Evolutionary conservation across 371 early-diverging fungal genomes (phyloP), one percentile per base, ranked within the genome.

Genomic region (Mucor ambiguus): DNA sequence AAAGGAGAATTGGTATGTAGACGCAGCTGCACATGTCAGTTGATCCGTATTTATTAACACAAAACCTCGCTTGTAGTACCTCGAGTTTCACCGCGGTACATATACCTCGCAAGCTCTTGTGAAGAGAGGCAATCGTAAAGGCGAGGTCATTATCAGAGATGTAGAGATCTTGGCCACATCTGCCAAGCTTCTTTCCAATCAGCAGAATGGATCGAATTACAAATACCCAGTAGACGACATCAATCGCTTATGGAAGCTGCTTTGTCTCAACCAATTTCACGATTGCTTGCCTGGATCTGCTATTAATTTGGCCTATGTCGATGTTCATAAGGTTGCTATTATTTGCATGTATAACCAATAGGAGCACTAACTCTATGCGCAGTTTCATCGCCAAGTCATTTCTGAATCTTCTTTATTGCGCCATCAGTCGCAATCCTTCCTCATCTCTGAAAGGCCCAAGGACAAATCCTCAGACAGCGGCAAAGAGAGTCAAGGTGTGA

Each of bases 261-360:
- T 96, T n/a, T 89, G 95, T 52, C 81, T 98, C 76, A 96, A 96
- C 68, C 98, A 98, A 78, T 98, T 98, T 78, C 99, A 98, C 71
- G 97, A 97, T 74, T 94, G 96, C 20, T 84, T 96, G 26, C 98
- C 99, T 5, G 99, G 99, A 0, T 92, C 95, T 4, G 85, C 91
- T 8, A 97, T 98, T 70, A 94, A 89, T 41, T 71, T 94, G 63
- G 98, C 95, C 20, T 96, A 93, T 74, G 79, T 86, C 11, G 98
- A 98, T 77, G 93, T 93, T 1, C 82, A 84, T 61, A 79, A 78
- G 74, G 89, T 90, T 70, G 16, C 64, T 71, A 7, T 10, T 4
- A 28, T 16, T 41, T 52, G 24, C 10, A 14, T 5, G 9, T 14
- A 67, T 18, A 35, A 32, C n/a, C 28, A 4, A 11, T 12, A 44